Percentiles rank a stretch among this genome's conserved stretches.
phyloP scores from a whole-genome alignment of 2,329 filamentous ascomycete genomes.

The Diaporthe vaccinii region DNA sequence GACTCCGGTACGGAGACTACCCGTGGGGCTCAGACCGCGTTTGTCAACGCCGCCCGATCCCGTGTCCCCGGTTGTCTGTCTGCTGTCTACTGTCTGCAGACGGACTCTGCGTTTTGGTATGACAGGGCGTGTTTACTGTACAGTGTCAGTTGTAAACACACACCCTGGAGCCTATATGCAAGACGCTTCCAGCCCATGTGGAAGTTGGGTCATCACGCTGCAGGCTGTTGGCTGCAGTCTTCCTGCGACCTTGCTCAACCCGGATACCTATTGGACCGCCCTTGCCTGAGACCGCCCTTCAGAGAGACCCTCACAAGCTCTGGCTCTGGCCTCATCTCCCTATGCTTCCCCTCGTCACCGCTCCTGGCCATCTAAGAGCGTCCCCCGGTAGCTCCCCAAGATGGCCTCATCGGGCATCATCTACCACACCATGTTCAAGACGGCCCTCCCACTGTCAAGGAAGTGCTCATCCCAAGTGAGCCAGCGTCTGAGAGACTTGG shows the following conservation, averaged over 20 bases:
- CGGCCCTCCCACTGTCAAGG: not conserved
- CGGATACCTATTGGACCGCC: not conserved
- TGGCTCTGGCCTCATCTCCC: not conserved
- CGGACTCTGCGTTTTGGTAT: not conserved
- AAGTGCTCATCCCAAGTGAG: not conserved
- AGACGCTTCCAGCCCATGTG: not conserved
- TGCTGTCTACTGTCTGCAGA: not conserved
- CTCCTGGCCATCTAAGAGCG: not conserved
- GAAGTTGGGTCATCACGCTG: not conserved
- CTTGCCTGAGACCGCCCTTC: not conserved
- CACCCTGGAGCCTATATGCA: not conserved
- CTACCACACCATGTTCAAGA: not conserved
- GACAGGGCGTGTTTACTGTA: not conserved
- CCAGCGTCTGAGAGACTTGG: not conserved
- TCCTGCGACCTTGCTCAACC: too few species aligned
- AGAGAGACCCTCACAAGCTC: not conserved
- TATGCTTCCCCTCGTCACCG: not conserved
- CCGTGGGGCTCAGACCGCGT: conserved; percentile 15
- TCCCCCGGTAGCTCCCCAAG: not conserved
- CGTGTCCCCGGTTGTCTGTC: not conserved
- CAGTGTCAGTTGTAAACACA: not conserved
- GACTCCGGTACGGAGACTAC: conserved; percentile 9
- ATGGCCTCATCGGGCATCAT: not conserved
- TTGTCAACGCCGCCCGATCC: not conserved
- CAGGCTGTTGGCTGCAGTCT: not conserved